phyloP scores from a whole-genome alignment of 202 grass and related monocot genomes.

The Dendrocalamus latiflorus region DNA sequence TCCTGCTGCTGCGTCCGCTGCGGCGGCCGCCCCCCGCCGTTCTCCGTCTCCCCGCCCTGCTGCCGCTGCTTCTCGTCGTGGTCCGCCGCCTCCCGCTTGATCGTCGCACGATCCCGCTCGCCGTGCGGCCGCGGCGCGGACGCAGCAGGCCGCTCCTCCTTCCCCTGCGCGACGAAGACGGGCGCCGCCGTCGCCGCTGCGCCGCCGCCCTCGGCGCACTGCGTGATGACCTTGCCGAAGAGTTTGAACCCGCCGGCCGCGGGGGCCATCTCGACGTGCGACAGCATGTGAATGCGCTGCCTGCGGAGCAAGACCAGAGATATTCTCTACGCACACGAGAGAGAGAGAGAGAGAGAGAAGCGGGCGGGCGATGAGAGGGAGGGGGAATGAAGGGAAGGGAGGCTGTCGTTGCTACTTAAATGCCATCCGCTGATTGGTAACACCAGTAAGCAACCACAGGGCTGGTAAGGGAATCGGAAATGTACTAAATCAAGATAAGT shows the following conservation, averaged over 20 bases:
- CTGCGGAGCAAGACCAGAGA: background rate
- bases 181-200: background rate
- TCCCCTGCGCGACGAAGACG: background rate
- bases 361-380: background rate
- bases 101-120: conserved; percentile 12
- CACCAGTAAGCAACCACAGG: background rate
- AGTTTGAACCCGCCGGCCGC: conserved; percentile 58
- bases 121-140: conserved; percentile 6
- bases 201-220: conserved; percentile 17
- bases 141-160: background rate
- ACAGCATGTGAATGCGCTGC: conserved; percentile 20
- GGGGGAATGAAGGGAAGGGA: background rate
- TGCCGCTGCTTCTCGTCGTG: conserved; percentile 22
- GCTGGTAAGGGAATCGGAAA: background rate
- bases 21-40: background rate
- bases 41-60: background rate
- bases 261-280: conserved; percentile 47
- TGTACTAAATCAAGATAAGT: too few relatives aligned
- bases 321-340: background rate
- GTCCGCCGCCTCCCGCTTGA: conserved; percentile 54
- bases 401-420: conserved; percentile 52
- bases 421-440: conserved; percentile 10
- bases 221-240: conserved; percentile 73
- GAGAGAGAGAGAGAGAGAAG: background rate
- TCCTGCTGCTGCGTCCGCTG: conserved; percentile 23